phyloP scores from a whole-genome alignment of 306 rosid genomes.

The Cucumis sativus region DNA sequence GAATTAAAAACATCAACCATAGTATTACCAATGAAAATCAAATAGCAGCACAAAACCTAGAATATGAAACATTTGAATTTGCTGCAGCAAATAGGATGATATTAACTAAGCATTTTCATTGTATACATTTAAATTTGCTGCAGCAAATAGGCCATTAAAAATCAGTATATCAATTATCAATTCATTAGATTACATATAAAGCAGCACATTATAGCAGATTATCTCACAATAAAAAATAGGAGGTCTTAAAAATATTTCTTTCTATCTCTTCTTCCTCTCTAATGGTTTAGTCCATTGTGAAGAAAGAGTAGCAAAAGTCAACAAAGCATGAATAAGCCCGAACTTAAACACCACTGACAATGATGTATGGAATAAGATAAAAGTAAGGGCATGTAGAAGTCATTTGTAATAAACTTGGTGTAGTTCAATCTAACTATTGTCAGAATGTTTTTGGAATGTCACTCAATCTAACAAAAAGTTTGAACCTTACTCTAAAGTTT shows the following conservation, averaged over 20 bases:
- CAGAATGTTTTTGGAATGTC: not conserved
- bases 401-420: not conserved
- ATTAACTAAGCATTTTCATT: too few relatives aligned
- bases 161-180: not conserved
- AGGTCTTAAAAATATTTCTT: not conserved
- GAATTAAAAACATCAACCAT: constrained; percentile 22
- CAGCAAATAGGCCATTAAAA: not conserved
- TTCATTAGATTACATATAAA: not conserved
- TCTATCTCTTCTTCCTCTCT: not conserved
- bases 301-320: not conserved
- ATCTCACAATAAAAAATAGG: too few relatives aligned
- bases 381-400: not conserved
- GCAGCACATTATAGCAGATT: not conserved
- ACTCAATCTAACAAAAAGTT: not conserved
- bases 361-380: not conserved
- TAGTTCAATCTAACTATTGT: not conserved
- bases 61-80: too few relatives aligned
- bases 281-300: not conserved
- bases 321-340: not conserved
- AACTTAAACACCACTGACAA: not conserved
- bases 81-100: too few relatives aligned
- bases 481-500: too few relatives aligned
- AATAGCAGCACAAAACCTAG: constrained; percentile 39
- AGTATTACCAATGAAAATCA: constrained; percentile 36
- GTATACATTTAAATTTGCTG: too few relatives aligned